Percentiles rank a stretch among this genome's conserved stretches.
Evolutionary conservation across 371 early-diverging fungal genomes (phyloP).

Genomic region (Mucor velutinosus): DNA sequence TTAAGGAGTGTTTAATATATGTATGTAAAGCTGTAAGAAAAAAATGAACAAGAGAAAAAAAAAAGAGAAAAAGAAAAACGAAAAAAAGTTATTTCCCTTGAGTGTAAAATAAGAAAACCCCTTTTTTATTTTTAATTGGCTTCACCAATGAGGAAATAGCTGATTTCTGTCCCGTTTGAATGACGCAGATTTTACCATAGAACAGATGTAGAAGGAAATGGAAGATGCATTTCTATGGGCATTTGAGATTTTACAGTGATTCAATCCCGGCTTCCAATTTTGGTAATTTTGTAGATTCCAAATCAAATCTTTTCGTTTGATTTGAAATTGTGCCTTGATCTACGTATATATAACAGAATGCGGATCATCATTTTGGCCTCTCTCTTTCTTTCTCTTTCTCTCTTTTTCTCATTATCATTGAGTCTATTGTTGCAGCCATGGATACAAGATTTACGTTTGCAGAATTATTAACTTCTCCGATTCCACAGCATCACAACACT

Average conservation of each 20-base stretch:
- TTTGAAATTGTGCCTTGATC: not conserved
- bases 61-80: not conserved
- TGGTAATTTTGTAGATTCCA: not conserved
- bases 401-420: not conserved
- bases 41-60: not conserved
- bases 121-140: not conserved
- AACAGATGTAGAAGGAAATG: not conserved
- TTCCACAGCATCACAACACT: not conserved
- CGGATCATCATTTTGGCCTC: not conserved
- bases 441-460: conserved; percentile 12
- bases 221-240: not conserved
- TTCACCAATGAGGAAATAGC: conserved; percentile 4
- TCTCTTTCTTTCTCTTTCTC: not conserved
- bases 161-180: not conserved
- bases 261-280: not conserved
- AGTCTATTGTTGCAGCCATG: not conserved
- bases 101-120: not conserved
- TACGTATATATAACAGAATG: not conserved
- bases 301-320: not conserved
- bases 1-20: not conserved
- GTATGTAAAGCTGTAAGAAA: not conserved
- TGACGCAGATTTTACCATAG: conserved; percentile 1
- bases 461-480: conserved; percentile 1
- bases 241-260: not conserved
- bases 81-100: not conserved